Evolutionary conservation across 371 early-diverging fungal genomes (phyloP).

Genomic region (Mucor plumbeus): DNA sequence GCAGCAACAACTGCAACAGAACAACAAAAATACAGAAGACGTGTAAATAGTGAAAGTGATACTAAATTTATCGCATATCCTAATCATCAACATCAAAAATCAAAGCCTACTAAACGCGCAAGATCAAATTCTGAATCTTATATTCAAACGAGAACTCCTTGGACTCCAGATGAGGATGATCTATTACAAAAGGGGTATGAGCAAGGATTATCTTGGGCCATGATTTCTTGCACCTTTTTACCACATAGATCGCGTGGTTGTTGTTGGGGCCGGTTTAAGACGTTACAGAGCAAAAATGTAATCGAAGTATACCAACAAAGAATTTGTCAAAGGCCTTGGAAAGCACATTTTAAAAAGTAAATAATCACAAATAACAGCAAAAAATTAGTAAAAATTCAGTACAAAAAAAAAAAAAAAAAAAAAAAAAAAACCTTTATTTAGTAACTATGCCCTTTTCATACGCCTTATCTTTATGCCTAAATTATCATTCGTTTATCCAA

Average conservation of each 20-base stretch:
- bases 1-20: background rate
- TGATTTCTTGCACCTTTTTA: conserved; percentile 48
- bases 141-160: conserved; percentile 30
- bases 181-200: conserved; percentile 47
- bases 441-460: background rate
- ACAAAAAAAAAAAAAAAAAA: background rate
- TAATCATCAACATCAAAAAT: background rate
- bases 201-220: conserved; percentile 51
- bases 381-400: background rate
- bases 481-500: background rate
- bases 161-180: conserved; percentile 48
- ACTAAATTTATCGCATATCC: conserved; percentile 2
- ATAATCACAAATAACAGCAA: no score
- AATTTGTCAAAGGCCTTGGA: conserved; percentile 44
- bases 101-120: background rate
- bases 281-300: conserved; percentile 42
- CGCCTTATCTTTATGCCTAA: background rate
- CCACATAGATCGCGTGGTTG: conserved; percentile 54
- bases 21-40: conserved; percentile 6
- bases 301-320: conserved; percentile 33
- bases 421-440: background rate
- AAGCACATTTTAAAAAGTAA: conserved; percentile 16
- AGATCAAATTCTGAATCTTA: conserved; percentile 14
- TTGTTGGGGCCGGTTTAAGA: conserved; percentile 55
- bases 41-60: conserved; percentile 17